Evolutionary conservation across 2,329 filamentous ascomycete species (phyloP), one percentile per base, ranked within the genome.

Genomic region (Fusarium nematophilum): DNA sequence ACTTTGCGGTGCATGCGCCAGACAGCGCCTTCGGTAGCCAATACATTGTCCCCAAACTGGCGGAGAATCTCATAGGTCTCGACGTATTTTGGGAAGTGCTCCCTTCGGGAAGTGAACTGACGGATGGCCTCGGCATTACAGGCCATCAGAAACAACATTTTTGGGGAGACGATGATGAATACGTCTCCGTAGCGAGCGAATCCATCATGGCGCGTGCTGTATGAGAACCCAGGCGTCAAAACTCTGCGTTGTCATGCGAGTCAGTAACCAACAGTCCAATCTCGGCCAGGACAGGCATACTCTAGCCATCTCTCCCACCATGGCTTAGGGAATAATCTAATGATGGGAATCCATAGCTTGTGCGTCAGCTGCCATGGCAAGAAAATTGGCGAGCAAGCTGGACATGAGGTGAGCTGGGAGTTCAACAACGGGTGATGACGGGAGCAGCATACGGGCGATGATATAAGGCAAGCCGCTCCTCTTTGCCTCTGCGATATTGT

Each of bases 1-100:
- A 88, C 83, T 74, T 90, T 92, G 58, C 90, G 84, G 72, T 94
- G 90, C 74, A 85, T 81, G 26, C 87, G 86, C 91, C 90, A 94
- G 23, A 83, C 75, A 1, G 78, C 70, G 1, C 90, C 90, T 72
- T 93, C 90, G 3, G 88, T 86, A 0, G 86, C 86, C 17, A 93
- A 75, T 2, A 93, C 82, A 70, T 91, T 94, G 51, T 86, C 81
- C 29, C 91, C 90, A 70, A 89, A 93, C 49, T 72, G 67, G 11
- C 68, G 61, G 45, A 79, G 59, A 36, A 76, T 71, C 51, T 61
- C 68, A 63, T 78, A 79, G 15, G 66, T 67, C 23, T 73, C 70
- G 7, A 69, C 59, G 60, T 69, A 72, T 61, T 78, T 78, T 37
- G 88, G 88, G 68, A 93, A 93, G 57, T 87, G 84, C 40, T 90